phyloP scores from a whole-genome alignment of 2,329 filamentous ascomycete genomes.

The Nigrospora oryzae region DNA sequence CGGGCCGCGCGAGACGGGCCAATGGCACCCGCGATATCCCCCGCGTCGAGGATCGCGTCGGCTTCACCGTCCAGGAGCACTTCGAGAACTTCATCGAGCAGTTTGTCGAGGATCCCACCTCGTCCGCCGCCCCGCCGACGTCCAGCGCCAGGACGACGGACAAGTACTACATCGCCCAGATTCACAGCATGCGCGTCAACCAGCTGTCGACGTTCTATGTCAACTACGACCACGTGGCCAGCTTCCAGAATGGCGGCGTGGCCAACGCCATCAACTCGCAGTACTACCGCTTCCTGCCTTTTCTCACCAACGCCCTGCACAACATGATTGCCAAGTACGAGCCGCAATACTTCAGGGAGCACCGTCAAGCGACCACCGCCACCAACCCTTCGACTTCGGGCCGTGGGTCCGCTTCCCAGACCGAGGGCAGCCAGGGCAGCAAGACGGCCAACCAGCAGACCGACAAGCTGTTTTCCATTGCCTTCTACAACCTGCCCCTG shows the following conservation, averaged over 20 bases:
- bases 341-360: slow-evolving; percentile 85
- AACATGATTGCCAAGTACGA: slow-evolving; percentile 93
- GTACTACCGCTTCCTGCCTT: slow-evolving; percentile 93
- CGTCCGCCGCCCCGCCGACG: slow-evolving; percentile 53
- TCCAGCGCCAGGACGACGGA: slow-evolving; percentile 67
- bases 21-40: slow-evolving; percentile 47
- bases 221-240: slow-evolving; percentile 76
- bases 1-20: slow-evolving; percentile 37
- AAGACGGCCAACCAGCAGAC: slow-evolving; percentile 90
- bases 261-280: slow-evolving; percentile 80
- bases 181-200: slow-evolving; percentile 66
- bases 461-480: slow-evolving; percentile 88
- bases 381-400: slow-evolving; percentile 64
- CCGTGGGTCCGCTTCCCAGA: slow-evolving; percentile 53
- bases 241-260: slow-evolving; percentile 69
- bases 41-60: slow-evolving; percentile 68
- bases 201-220: slow-evolving; percentile 80
- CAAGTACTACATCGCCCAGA: slow-evolving; percentile 79
- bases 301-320: slow-evolving; percentile 79
- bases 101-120: slow-evolving; percentile 63
- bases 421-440: slow-evolving; percentile 51
- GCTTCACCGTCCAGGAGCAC: slow-evolving; percentile 63
- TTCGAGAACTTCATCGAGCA: slow-evolving; percentile 76
- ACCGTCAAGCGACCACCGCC: slow-evolving; percentile 74
- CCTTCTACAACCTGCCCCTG: slow-evolving; percentile 86